phyloP scores from a whole-genome alignment of 352 stramenopile genomes.

The Phytophthora rubi region DNA sequence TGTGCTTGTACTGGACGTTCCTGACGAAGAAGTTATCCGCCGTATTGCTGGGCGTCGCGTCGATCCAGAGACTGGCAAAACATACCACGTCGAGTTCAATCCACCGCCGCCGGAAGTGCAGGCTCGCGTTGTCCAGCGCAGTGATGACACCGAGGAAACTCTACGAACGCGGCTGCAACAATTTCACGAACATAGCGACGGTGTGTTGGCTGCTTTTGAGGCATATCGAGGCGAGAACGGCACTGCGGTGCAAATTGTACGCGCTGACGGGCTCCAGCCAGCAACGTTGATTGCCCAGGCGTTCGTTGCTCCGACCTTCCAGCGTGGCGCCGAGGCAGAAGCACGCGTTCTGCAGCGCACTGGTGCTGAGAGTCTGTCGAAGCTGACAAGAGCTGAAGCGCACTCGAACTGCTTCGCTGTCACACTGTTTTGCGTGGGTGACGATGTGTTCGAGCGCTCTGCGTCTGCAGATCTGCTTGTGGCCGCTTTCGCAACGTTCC shows the following conservation, averaged over 20 bases:
- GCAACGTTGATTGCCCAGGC: constrained; percentile 46
- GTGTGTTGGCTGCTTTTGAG: constrained; percentile 59
- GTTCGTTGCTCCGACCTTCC: constrained; percentile 60
- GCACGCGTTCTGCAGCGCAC: constrained; percentile 30
- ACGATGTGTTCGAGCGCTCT: constrained; percentile 48
- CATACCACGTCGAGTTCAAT: constrained; percentile 98
- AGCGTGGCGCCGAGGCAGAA: constrained; percentile 51
- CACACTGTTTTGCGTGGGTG: constrained; percentile 67
- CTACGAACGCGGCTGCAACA: constrained; percentile 89
- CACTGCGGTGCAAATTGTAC: constrained; percentile 52
- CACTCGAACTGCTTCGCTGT: constrained; percentile 65
- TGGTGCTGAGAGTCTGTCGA: constrained; percentile 30
- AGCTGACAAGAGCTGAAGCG: constrained; percentile 48
- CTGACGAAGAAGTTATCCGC: constrained; percentile 94
- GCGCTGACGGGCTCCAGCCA: constrained; percentile 61
- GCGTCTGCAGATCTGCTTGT: constrained; percentile 51
- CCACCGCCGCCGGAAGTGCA: constrained; percentile 86
- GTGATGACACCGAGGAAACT: constrained; percentile 94
- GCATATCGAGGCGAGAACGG: constrained; percentile 18
- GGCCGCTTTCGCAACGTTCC: constrained; percentile 61
- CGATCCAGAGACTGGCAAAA: constrained; percentile 93
- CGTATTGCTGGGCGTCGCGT: constrained; percentile 97
- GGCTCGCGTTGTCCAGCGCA: constrained; percentile 78
- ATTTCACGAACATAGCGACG: constrained; percentile 81
- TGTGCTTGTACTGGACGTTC: constrained; percentile 95